A percentile compares a stretch with the other conserved stretches of the same genome.
Conservation (phyloP, 176 grass and related monocot species). For the Triticum timopheevii region DNA sequence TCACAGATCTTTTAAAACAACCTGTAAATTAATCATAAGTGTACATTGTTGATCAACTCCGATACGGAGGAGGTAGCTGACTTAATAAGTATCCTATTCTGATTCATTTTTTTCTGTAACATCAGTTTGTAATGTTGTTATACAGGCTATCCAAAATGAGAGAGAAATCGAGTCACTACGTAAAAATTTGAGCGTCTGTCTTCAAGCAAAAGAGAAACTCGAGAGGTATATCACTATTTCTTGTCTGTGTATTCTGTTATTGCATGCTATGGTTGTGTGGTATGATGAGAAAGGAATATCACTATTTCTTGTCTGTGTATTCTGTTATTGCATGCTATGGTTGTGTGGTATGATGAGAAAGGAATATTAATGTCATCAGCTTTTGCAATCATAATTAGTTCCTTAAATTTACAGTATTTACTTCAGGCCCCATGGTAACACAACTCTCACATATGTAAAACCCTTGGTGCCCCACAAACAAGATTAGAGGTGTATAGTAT, state of each 20-base stretch:
- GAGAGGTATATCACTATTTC: constrained; percentile 65
- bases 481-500: background rate
- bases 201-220: constrained; percentile 75
- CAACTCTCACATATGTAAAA: background rate
- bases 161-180: constrained; percentile 80
- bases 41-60: background rate
- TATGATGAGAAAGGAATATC: background rate
- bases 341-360: background rate
- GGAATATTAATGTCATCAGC: background rate
- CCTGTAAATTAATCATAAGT: background rate
- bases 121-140: constrained; percentile 21
- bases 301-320: constrained; percentile 11
- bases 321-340: background rate
- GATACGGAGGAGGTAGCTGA: background rate
- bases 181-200: constrained; percentile 70
- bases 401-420: background rate
- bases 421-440: background rate
- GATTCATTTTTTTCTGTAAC: constrained; percentile 31
- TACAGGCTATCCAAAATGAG: constrained; percentile 93
- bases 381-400: constrained; percentile 15
- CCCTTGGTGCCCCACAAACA: background rate
- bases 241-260: constrained; percentile 6
- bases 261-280: background rate
- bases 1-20: background rate
- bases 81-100: constrained; percentile 1